A percentile compares a stretch with the other conserved stretches of the same genome.
Evolutionary conservation across 140 eudicot species (phyloP).

Genomic region (Stevia rebaudiana): DNA sequence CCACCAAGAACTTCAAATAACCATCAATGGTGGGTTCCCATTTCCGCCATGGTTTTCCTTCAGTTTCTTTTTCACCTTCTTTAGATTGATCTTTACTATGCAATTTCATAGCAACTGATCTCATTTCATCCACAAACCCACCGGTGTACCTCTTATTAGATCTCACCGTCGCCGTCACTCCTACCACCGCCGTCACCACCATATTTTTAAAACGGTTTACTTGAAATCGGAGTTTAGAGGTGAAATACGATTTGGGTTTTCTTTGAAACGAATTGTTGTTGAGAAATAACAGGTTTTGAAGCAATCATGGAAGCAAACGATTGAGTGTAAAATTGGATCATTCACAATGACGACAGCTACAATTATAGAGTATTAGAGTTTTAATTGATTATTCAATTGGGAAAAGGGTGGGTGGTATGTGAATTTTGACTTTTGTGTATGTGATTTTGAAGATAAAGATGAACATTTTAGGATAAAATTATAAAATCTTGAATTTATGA

Average conservation of each 20-base stretch:
- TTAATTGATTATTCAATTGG: background rate
- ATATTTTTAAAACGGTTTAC: constrained; percentile 23
- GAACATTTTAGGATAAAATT: background rate
- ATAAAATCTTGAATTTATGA: background rate
- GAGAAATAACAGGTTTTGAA: background rate
- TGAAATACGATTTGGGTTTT: background rate
- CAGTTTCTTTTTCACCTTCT: constrained; percentile 81
- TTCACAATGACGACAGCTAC: constrained; percentile 19
- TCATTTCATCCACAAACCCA: constrained; percentile 97
- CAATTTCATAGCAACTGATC: constrained; percentile 86
- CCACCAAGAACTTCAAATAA: constrained; percentile 85
- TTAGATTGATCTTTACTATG: constrained; percentile 81
- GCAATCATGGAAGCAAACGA: constrained; percentile 15
- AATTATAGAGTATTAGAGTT: background rate
- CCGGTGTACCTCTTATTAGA: constrained; percentile 48
- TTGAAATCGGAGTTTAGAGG: constrained; percentile 5
- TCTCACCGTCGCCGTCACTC: constrained; percentile 28
- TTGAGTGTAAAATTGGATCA: constrained; percentile 29
- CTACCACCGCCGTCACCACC: constrained; percentile 40
- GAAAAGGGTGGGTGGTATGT: background rate
- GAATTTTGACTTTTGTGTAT: background rate
- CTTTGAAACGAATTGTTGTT: constrained; percentile 17
- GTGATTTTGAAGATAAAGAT: constrained; percentile 10
- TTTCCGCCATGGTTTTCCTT: constrained; percentile 60
- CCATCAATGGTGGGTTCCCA: constrained; percentile 88